Evolutionary conservation across 106 monocot genomes (phyloP), one percentile per base, ranked within the genome.

Genomic region (Allium fistulosum): DNA sequence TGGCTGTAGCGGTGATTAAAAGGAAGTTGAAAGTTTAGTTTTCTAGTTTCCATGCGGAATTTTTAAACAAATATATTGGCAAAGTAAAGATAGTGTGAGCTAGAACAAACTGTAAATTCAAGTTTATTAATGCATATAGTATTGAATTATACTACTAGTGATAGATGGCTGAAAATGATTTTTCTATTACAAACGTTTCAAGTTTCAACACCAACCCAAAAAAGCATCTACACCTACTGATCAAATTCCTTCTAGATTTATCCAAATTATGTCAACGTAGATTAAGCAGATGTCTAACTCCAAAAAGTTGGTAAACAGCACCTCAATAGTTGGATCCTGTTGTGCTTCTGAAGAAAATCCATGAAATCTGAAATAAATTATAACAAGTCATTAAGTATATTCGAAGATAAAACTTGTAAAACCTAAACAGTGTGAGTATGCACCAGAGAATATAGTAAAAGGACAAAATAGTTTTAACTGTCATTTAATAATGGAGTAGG

Each of bases 271-370:
- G 52, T 51, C 65, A 16, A 15, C 12, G 12, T 27, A 61, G 18
- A 60, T 51, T 60, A 71, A n/a, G 3, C 52, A 53, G 51, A 8
- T 37, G 26, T 10, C 15, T 17, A 17, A 45, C 51, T 61, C 70
- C 22, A 14, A 13, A 52, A 60, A 37, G 47, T 74, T 62, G 28
- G n/a, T 26, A 57, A 68, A 69, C 37, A 0, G 59, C 51, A 95
- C 94, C 94, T 95, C 94, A 73, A 97, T 49, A 53, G 95, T 96
- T 51, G 91, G 88, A 53, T 88, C 86, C 70, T 77, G 71, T 68
- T 88, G 85, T 65, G 86, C 88, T 73, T 96, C 85, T 72, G 95
- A 96, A 72, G 91, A 86, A 82, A 96, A 96, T 64, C 95, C 95
- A 73, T 88, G 84, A 69, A 88, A 96, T 73, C 95, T 96, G 75